Evolutionary conservation across 441 rosid genomes (phyloP), one percentile per base, ranked within the genome.

Genomic region (Gossypium laxum): DNA sequence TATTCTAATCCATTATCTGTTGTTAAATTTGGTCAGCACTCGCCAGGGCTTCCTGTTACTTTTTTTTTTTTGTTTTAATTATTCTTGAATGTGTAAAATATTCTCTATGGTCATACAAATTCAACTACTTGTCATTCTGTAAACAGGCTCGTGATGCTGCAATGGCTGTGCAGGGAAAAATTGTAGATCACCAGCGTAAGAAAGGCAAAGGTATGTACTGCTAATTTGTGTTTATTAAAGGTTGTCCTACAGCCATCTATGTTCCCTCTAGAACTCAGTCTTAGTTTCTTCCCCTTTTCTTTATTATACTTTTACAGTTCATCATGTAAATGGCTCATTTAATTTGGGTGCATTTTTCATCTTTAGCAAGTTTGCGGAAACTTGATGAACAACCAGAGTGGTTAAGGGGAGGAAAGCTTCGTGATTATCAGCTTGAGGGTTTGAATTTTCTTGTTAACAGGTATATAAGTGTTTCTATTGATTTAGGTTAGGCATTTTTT

Each of bases 381-480:
- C 99, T 95, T 85, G 95, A 95, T 48, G 90, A 95, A 79, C 99
- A 95, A 77, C 99, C 99, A 51, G 96, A 85, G 76, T 92, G 99
- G 99, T 81, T 95, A 72, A 84, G 72, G 79, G 99, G 93, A 74
- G 99, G 99, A 77, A 95, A 86, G 74, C 96, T 95, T 75, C 99
- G 97, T 76, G 99, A 95, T 81, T 95, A 92, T 82, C 99, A 95
- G 76, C 89, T 95, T 28, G 96, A 95, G 82, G 99, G 99, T 77
- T 80, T 95, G 80, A 95, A 92, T 82, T 95, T 95, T 81, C 97
- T 95, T 72, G 97, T 95, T 28, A 95, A 95, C 78, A 95, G 99
- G 99, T 91, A 75, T 69, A 72, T 71, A 72, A 14, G 70, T 78
- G 76, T 74, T 69, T 69, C 43, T 48, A 52, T 70, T 72, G 32